Percentiles rank a stretch among this genome's conserved stretches.
phyloP scores from a whole-genome alignment of 1,284 basidiomycete genomes.

The Fistulina hepatica region DNA sequence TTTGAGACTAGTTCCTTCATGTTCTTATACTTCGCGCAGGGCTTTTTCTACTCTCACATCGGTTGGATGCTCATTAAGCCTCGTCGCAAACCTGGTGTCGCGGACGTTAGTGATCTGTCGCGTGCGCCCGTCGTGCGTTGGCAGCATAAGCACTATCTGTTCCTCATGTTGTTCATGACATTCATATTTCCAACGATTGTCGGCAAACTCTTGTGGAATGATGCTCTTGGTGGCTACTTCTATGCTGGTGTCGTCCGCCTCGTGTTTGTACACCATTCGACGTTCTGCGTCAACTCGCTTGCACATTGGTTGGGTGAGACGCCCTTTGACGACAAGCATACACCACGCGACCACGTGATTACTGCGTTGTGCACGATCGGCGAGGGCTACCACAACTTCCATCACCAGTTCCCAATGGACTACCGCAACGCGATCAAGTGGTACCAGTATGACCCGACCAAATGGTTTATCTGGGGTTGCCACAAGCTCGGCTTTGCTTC shows the following conservation, averaged over 20 bases:
- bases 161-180: constrained; percentile 62
- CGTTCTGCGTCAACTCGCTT: constrained; percentile 92
- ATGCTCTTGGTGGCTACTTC: constrained; percentile 76
- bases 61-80: constrained; percentile 94
- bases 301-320: constrained; percentile 91
- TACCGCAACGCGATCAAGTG: constrained; percentile 89
- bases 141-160: constrained; percentile 79
- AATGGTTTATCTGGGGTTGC: constrained; percentile 81
- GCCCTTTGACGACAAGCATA: constrained; percentile 92
- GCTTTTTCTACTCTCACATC: constrained; percentile 71
- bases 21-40: constrained; percentile 25
- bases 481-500: constrained; percentile 64
- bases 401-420: constrained; percentile 91
- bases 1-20: neutral
- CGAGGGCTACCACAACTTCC: constrained; percentile 96
- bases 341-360: constrained; percentile 80
- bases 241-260: constrained; percentile 80
- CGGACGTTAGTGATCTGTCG: constrained; percentile 78
- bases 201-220: constrained; percentile 75
- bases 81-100: constrained; percentile 76
- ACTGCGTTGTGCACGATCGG: constrained; percentile 85
- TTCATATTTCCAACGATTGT: constrained; percentile 68
- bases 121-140: constrained; percentile 72
- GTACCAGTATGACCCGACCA: constrained; percentile 86
- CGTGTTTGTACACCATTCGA: constrained; percentile 87